phyloP scores from a whole-genome alignment of 73 alveolate species.

The Strombidium stylifer region DNA sequence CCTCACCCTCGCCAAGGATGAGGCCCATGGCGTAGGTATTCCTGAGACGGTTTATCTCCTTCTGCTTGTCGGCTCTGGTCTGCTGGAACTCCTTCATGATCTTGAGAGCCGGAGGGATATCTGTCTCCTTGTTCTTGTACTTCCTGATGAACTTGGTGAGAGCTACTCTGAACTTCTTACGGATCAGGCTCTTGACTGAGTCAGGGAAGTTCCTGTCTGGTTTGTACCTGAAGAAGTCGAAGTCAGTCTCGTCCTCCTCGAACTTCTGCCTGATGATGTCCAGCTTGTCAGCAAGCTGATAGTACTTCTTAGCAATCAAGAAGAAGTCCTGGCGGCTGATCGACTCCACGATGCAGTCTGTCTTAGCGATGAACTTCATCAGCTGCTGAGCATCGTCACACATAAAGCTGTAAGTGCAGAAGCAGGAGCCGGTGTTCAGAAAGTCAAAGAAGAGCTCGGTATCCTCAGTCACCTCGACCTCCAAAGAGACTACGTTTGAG shows the following conservation, averaged over 20 bases:
- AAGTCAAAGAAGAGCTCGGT: conserved; percentile 35
- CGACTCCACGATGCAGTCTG: conserved; percentile 53
- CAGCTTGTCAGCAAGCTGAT: conserved; percentile 43
- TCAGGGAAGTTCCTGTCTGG: conserved; percentile 39
- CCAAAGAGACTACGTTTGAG: background rate
- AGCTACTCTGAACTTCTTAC: conserved; percentile 38
- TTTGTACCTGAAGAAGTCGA: conserved; percentile 57
- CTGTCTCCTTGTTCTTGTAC: conserved; percentile 4
- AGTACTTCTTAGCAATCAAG: conserved; percentile 39
- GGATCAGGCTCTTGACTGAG: conserved; percentile 3
- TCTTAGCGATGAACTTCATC: conserved; percentile 44
- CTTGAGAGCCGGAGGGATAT: conserved; percentile 31
- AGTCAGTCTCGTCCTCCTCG: conserved; percentile 54
- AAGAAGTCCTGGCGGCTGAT: conserved; percentile 39
- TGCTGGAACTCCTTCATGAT: conserved; percentile 27
- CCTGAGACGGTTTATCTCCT: conserved; percentile 38
- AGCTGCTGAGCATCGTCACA: conserved; percentile 49
- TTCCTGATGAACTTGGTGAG: conserved; percentile 22
- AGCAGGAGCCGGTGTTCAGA: conserved; percentile 54
- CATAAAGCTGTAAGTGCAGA: conserved; percentile 48
- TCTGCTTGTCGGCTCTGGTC: conserved; percentile 19
- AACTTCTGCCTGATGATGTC: conserved; percentile 34
- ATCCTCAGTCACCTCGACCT: background rate
- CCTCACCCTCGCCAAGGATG: background rate
- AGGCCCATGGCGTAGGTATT: conserved; percentile 1